These are phyloP conservation scores for Haplosporangium sp. DNA, from an alignment of 371 early-diverging fungal genomes.

Conservation along the genomic window DNA sequence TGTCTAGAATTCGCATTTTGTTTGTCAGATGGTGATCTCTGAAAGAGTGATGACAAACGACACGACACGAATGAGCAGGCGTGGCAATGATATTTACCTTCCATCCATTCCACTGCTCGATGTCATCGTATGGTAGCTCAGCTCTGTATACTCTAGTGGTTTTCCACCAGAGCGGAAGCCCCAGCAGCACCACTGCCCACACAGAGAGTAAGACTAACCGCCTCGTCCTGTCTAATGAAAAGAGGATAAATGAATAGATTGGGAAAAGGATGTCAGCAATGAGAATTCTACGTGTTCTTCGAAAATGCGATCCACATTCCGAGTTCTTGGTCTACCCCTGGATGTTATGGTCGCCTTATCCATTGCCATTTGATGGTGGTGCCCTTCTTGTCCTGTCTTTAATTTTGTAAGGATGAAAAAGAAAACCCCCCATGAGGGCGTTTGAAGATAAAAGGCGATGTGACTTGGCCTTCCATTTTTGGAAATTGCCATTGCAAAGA, in stretches of 20 bases:
- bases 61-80: slow-evolving; percentile 16
- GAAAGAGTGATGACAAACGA: neutral
- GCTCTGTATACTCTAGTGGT: slow-evolving; percentile 93
- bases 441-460: no score
- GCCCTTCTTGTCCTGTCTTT: neutral
- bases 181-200: slow-evolving; percentile 75
- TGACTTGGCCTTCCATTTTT: no score
- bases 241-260: no score
- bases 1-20: slow-evolving; percentile 9
- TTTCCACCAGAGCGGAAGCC: slow-evolving; percentile 92
- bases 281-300: no score
- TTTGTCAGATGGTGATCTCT: neutral
- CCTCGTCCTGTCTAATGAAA: slow-evolving; percentile 38
- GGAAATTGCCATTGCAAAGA: no score
- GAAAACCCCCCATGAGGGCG: no score
- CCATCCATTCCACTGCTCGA: slow-evolving; percentile 69
- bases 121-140: slow-evolving; percentile 76
- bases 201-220: slow-evolving; percentile 65
- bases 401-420: no score
- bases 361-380: slow-evolving; percentile 7
- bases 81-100: slow-evolving; percentile 57
- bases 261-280: neutral
- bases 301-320: no score
- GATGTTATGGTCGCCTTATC: slow-evolving; percentile 18
- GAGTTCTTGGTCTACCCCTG: neutral